phyloP scores from a whole-genome alignment of 2,329 filamentous ascomycete species.

The Ramularia collo-cygni region DNA sequence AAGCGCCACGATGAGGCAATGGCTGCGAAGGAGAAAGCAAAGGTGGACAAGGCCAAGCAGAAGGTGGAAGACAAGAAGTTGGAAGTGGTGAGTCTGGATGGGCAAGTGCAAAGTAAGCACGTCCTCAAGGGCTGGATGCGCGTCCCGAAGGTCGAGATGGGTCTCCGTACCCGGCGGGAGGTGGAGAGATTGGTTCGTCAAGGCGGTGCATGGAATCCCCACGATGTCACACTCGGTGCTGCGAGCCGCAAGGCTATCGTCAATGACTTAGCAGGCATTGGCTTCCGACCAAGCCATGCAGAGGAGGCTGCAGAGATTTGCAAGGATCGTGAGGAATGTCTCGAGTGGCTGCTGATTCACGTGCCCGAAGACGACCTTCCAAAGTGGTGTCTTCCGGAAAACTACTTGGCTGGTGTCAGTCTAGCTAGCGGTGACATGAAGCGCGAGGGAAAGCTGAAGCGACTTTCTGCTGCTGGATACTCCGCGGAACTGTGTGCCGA shows the following conservation, averaged over 20 bases:
- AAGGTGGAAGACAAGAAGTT: conserved; percentile 50
- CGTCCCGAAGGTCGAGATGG: conserved; percentile 90
- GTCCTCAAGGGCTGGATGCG: conserved; percentile 65
- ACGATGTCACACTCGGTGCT: conserved; percentile 59
- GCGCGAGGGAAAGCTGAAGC: conserved; percentile 73
- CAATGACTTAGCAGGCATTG: conserved; percentile 68
- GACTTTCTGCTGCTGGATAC: conserved; percentile 77
- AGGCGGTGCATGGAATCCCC: conserved; percentile 80
- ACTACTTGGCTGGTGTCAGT: conserved; percentile 82
- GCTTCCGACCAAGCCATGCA: conserved; percentile 82
- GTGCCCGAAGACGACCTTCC: conserved; percentile 97
- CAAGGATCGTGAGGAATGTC: conserved; percentile 83
- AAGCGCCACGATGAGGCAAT: conserved; percentile 74
- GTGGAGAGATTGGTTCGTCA: conserved; percentile 73
- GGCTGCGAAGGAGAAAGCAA: conserved; percentile 69
- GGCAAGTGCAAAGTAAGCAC: conserved; percentile 33
- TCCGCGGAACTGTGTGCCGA: conserved; percentile 75
- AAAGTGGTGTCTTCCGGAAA: conserved; percentile 82
- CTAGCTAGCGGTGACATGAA: conserved; percentile 76
- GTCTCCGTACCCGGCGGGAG: conserved; percentile 67
- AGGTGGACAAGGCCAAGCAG: conserved; percentile 58
- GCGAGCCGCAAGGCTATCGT: conserved; percentile 54
- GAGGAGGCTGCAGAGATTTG: conserved; percentile 82
- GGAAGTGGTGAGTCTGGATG: conserved; percentile 41
- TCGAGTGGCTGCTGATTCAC: conserved; percentile 95